Percentiles rank a stretch among this genome's conserved stretches.
phyloP scores from a whole-genome alignment of 371 early-diverging fungal species.

The Mucor sp. region DNA sequence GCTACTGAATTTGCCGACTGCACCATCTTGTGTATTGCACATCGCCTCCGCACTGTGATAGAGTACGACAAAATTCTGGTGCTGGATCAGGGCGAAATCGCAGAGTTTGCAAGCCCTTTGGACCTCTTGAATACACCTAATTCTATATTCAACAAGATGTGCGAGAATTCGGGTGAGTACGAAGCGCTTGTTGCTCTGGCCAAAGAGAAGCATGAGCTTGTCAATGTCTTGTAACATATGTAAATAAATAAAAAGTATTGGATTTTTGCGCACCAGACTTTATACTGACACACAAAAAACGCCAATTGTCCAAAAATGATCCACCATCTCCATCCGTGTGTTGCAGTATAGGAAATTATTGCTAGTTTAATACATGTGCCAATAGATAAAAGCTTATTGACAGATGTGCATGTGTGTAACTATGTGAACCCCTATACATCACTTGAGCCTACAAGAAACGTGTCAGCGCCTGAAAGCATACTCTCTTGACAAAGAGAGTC shows the following conservation, averaged over 20 bases:
- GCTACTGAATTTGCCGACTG: slow-evolving; percentile 58
- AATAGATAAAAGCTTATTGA: background rate
- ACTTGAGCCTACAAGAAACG: background rate
- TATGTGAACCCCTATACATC: background rate
- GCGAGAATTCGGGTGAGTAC: slow-evolving; percentile 67
- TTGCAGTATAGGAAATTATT: background rate
- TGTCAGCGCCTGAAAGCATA: background rate
- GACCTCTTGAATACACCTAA: slow-evolving; percentile 50
- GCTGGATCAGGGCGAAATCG: slow-evolving; percentile 40
- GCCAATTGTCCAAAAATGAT: no score
- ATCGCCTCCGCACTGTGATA: slow-evolving; percentile 63
- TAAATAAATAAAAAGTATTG: background rate
- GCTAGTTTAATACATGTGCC: slow-evolving; percentile 8
- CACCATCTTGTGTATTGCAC: slow-evolving; percentile 73
- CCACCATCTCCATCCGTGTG: background rate
- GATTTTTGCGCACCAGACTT: no score
- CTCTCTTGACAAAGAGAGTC: no score
- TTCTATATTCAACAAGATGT: slow-evolving; percentile 62
- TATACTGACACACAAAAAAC: no score
- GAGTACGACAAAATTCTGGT: slow-evolving; percentile 51
- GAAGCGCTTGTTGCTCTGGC: slow-evolving; percentile 49
- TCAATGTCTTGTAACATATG: background rate
- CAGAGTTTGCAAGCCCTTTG: slow-evolving; percentile 46
- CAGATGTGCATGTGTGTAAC: slow-evolving; percentile 5
- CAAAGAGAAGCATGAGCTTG: slow-evolving; percentile 34